Conservation (phyloP, 108 stramenopile genomes). For the Stephanodiscus minutulus region DNA sequence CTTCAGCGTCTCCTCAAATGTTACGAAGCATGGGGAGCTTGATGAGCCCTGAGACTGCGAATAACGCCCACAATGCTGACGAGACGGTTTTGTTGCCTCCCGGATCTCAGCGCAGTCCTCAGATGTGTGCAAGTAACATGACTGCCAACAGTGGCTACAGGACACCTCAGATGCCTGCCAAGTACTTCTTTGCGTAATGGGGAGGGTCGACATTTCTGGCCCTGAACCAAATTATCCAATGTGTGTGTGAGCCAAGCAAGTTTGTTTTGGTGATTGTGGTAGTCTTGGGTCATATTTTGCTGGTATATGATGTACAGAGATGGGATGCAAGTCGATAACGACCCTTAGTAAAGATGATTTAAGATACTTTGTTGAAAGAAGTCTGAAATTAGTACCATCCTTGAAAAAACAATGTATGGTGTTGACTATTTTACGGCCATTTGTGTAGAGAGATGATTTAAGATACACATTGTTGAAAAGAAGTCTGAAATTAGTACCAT, state of each 20-base stretch:
- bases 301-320: no score
- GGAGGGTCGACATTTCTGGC: neutral
- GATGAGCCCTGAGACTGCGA: neutral
- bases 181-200: constrained; percentile 5
- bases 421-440: no score
- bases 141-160: neutral
- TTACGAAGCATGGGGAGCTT: neutral
- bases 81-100: neutral
- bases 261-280: neutral
- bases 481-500: no score
- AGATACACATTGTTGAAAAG: no score
- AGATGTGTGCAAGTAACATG: neutral
- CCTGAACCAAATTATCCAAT: neutral
- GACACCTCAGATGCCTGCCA: constrained; percentile 1
- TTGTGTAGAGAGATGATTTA: no score
- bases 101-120: neutral
- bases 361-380: no score
- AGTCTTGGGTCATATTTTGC: no score
- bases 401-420: no score
- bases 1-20: neutral
- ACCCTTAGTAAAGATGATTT: neutral
- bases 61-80: neutral
- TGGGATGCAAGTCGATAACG: neutral
- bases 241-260: neutral
- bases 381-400: no score